Evolutionary conservation across 164 flowering plant genomes (phyloP).

Genomic region (Litsea cubeba): DNA sequence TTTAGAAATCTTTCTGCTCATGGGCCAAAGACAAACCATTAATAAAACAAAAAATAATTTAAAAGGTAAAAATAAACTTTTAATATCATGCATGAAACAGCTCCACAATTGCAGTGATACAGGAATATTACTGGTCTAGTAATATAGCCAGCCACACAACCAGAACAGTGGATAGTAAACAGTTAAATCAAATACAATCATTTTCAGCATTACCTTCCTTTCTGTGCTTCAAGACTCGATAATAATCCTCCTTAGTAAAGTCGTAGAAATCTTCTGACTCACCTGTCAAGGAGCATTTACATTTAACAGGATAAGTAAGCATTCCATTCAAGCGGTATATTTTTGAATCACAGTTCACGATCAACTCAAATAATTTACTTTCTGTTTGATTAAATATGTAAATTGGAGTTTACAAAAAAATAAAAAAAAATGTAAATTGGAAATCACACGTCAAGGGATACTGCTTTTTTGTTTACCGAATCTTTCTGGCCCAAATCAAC

Average conservation of each 20-base stretch:
- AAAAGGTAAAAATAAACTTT: neutral
- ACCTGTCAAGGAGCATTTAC: slow-evolving; percentile 30
- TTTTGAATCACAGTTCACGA: neutral
- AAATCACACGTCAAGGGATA: too few relatives aligned
- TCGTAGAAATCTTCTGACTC: slow-evolving; percentile 81
- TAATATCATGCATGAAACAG: neutral
- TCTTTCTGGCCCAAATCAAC: neutral
- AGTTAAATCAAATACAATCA: neutral
- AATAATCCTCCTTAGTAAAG: slow-evolving; percentile 80
- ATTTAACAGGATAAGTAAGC: neutral
- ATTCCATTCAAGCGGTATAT: neutral
- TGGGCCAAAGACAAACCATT: slow-evolving; percentile 1
- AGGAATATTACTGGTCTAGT: too few relatives aligned
- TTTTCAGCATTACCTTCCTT: slow-evolving; percentile 65
- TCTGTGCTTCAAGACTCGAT: slow-evolving; percentile 44
- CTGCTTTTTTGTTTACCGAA: too few relatives aligned
- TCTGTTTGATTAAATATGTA: neutral
- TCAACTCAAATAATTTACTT: neutral
- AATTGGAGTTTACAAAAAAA: neutral
- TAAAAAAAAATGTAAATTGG: neutral
- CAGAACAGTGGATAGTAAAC: too few relatives aligned
- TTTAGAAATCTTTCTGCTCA: slow-evolving; percentile 66
- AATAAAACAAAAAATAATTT: neutral
- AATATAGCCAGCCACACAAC: too few relatives aligned
- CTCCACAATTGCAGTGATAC: too few relatives aligned